Evolutionary conservation across 768 basidiomycete genomes (phyloP), one percentile per base, ranked within the genome.

Genomic region (Calocera cornea): DNA sequence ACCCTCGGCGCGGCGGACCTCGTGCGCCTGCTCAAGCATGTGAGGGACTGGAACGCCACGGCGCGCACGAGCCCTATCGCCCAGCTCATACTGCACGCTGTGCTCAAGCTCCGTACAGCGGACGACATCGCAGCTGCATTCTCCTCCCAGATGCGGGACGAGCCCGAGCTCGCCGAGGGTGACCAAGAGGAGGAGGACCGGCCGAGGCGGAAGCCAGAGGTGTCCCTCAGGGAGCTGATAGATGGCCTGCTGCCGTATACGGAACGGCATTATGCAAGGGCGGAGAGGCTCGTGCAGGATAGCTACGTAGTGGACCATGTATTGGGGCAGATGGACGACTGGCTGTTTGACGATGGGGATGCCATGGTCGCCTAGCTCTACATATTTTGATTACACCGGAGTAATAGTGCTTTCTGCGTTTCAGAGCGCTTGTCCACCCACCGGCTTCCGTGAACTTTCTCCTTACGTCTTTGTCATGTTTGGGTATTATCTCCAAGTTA

Each of bases 241-340:
- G 91, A 94, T 54, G 88, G 86, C 2, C 78, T 97, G 66, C 84
- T 97, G 64, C 94, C 97, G 12, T 99, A 98, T 74, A 95, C 95
- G 10, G 92, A 95, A 75, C 83, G 97, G 65, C 97, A 99, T 78
- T 83, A 95, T 47, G 78, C 86, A 40, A 81, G 95, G 71, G 83
- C 94, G 75, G 92, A 95, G 68, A 84, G 86, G 73, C 78, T 97
- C 66, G 84, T 97, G 34, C 92, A 97, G 78, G 97, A 98, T 73
- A 97, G 92, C 75, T 98, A 93, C 73, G 86, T 97, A 70, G 84
- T 99, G 66, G 97, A 99, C 75, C 95, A 90, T 70, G 80, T 93
- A 67, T 78, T 93, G 34, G 84, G 83, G 17, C 90, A 93, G 79
- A 93, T 93, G 91, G 91, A 92, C 73, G 87, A 70, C 1, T 41